Base-by-base conservation (phyloP, 495 filamentous ascomycete genomes). In the Hypomontagnella submonticulosa region DNA sequence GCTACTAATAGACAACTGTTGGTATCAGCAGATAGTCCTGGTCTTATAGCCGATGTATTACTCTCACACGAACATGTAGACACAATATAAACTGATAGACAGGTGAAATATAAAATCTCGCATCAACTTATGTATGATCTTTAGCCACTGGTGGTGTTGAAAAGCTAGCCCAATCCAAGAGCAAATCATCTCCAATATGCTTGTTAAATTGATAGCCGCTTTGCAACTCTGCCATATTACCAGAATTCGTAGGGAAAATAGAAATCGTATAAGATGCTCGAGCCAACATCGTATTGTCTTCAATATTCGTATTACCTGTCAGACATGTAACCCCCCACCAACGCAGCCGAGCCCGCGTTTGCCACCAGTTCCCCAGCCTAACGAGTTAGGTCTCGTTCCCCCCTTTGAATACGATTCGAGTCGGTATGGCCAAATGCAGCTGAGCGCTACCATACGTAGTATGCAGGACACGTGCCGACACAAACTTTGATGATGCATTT, bases 401-500 rank as follows among this genome's bases (percentile, higher is more conserved):
- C 23, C 16, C 50, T 36, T 51, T 32, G 48, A 66, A 70, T 67
- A 67, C 62, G 57, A 70, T 49, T 34, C 15, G 4, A 51, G 48
- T 41, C 57, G 23, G 33, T 42, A 57, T 1, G 51, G 13, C 44
- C 38, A 43, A 52, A 63, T 20, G 47, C 37, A 36, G 53, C 42
- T 60, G 57, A 32, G 27, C 38, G 12, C 13, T 54, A 27, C 41
- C 33, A 41, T 37, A 49, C 7, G 50, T 64, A 43, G 43, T 55
- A 54, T 62, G 64, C 50, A 62, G 48, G 44, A 64, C 56, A 57
- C 69, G 47, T 67, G 55, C 33, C 8, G 50, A 23, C 57, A 56
- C 37, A 41, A 60, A 64, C 60, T 36, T 49, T 52, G 15, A 51
- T 34, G 54, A 64, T 64, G 36, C 56, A 56, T 42, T 40, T 50